Evolutionary conservation across 2,329 filamentous ascomycete genomes (phyloP).

Genomic region (Cryphonectria carpinicola): DNA sequence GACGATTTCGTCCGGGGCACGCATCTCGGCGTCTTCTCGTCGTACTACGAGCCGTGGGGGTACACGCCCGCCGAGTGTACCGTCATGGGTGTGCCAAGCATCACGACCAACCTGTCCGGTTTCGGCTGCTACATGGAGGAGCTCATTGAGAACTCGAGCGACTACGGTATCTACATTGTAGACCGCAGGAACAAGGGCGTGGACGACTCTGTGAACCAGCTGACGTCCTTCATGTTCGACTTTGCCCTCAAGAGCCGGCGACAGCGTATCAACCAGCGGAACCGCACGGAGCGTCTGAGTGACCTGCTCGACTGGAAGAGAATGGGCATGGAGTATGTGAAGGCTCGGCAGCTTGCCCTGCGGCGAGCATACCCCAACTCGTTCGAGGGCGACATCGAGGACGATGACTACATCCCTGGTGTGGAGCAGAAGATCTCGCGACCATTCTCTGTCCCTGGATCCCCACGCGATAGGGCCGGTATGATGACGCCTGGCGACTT

Average conservation of each 20-base stretch:
- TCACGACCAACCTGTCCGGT: slow-evolving; percentile 95
- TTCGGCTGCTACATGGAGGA: slow-evolving; percentile 99
- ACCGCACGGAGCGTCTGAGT: slow-evolving; percentile 91
- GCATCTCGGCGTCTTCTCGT: slow-evolving; percentile 92
- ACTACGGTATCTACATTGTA: slow-evolving; percentile 99
- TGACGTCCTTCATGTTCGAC: slow-evolving; percentile 90
- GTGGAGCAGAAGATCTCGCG: slow-evolving; percentile 94
- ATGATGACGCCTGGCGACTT: slow-evolving; percentile 99
- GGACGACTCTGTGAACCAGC: slow-evolving; percentile 95
- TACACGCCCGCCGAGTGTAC: slow-evolving; percentile 98
- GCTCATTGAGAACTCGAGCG: slow-evolving; percentile 94
- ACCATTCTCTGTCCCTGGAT: slow-evolving; percentile 91
- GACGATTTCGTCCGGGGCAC: slow-evolving; percentile 98
- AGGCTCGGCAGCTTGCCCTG: slow-evolving; percentile 90
- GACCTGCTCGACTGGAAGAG: slow-evolving; percentile 98
- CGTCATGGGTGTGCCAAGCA: slow-evolving; percentile 97
- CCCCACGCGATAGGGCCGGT: slow-evolving; percentile 84
- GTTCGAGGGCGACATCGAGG: slow-evolving; percentile 74
- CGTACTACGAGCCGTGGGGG: slow-evolving; percentile 99
- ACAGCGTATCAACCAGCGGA: slow-evolving; percentile 98
- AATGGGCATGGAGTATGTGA: slow-evolving; percentile 99
- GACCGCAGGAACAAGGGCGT: slow-evolving; percentile 94
- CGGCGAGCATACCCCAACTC: slow-evolving; percentile 88
- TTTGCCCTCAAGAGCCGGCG: slow-evolving; percentile 91
- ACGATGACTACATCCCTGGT: slow-evolving; percentile 88